Evolutionary conservation across 805 yeast species (phyloP), one percentile per base, ranked within the genome.

Genomic region (Komagataella ulmi): DNA sequence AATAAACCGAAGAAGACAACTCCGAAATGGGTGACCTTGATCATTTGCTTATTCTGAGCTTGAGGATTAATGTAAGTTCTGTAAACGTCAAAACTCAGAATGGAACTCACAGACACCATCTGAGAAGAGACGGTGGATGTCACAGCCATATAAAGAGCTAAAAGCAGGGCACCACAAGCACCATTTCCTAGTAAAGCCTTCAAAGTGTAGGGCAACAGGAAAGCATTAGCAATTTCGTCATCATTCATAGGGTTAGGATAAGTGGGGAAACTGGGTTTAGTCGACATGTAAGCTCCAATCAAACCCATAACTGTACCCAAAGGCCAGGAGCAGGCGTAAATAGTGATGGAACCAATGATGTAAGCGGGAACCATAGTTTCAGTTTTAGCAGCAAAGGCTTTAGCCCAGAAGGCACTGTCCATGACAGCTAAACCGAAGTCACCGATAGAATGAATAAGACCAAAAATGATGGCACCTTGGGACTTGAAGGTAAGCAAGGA

Each of bases 21-120:
- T 12, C 70, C 61, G 17, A 65, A 55, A 54, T 75, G 77, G 1
- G 78, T 71, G 3, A 68, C 71, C 23, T 61, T 58, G 44, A 74
- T 67, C 56, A 75, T 66, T 50, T 69, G 66, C 21, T 61, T 60
- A 49, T 74, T 72, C n/a, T 67, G 57, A 7, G 79, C 79, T 3
- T 61, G 54, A 49, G 70, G 70, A 48, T 69, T 69, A 52, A 72
- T 57, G 58, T 74, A 75, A 49, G 23, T 65, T 57, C 71, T 67
- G 62, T 68, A 75, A 52, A 73, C 65, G 58, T 75, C 80, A 56
- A 70, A 75, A 2, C 78, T 72, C 45, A 74, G 54, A 52, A 70
- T 67, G 51, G 69, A 63, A 51, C 70, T 64, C 24, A 68, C 72
- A 2, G 73, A 67, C 46, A 70, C 65, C 65, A 70, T 57, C 55